Percentiles rank a stretch among this genome's conserved stretches.
Conservation (phyloP, 306 rosid species). For the Quercus gilva region DNA sequence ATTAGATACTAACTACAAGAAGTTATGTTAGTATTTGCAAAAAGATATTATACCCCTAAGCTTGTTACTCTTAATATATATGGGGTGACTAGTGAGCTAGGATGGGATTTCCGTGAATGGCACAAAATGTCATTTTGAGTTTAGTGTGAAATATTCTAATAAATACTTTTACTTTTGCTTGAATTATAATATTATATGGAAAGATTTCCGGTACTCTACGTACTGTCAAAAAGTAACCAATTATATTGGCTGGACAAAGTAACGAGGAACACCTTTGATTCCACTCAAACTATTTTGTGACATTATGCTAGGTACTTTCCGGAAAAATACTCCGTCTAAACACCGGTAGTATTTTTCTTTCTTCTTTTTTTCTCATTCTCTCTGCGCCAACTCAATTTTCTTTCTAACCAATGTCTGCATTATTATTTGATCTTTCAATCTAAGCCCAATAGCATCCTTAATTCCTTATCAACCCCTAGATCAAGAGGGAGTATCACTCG, state of each 20-base stretch:
- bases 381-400: background rate
- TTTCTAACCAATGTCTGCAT: no score
- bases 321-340: conserved; percentile 3
- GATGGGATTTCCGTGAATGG: background rate
- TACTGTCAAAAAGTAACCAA: background rate
- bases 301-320: background rate
- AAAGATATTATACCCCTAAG: no score
- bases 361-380: conserved; percentile 4
- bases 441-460: no score
- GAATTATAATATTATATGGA: background rate
- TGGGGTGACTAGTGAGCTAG: no score
- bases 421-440: no score
- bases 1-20: no score
- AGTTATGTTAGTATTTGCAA: no score
- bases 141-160: background rate
- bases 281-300: conserved; percentile 41
- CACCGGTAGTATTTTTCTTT: background rate
- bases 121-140: background rate
- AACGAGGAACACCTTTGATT: conserved; percentile 51
- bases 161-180: background rate
- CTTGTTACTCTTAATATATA: no score
- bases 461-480: no score
- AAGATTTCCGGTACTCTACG: background rate
- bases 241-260: conserved; percentile 34
- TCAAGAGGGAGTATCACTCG: no score